A percentile compares a stretch with the other conserved stretches of the same genome.
phyloP scores from a whole-genome alignment of 73 alveolate genomes.

The Symbiodinium pilosum region DNA sequence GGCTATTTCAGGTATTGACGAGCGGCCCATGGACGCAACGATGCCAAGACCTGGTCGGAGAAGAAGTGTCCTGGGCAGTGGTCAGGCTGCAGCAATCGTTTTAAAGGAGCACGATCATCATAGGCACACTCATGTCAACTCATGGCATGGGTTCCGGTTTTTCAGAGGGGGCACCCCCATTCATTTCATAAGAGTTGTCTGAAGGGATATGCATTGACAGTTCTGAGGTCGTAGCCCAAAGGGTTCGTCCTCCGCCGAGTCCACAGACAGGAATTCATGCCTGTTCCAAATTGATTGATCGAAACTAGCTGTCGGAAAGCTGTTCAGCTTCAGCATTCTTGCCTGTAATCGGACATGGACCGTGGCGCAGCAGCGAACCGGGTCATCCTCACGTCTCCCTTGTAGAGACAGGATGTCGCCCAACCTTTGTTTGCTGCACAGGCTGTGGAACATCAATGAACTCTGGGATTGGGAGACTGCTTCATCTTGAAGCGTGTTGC shows the following conservation, averaged over 20 bases:
- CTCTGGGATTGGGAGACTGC: too few species aligned
- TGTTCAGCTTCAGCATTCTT: neutral
- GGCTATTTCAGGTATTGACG: too few species aligned
- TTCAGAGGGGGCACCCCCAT: too few species aligned
- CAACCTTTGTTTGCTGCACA: slow-evolving; percentile 2
- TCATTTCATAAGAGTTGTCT: too few species aligned
- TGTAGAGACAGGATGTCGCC: slow-evolving; percentile 17
- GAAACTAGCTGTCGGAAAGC: neutral
- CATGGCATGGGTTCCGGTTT: too few species aligned
- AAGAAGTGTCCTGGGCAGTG: neutral
- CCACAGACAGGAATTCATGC: slow-evolving; percentile 38
- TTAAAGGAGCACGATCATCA: too few species aligned
- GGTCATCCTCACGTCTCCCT: slow-evolving; percentile 3
- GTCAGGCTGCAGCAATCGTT: too few species aligned
- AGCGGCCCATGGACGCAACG: neutral
- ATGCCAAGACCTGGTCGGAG: slow-evolving; percentile 13
- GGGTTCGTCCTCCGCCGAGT: neutral
- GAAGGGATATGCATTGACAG: too few species aligned
- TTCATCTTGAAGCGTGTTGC: too few species aligned
- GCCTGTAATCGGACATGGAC: slow-evolving; percentile 33
- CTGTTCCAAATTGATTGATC: neutral
- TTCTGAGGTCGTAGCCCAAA: neutral
- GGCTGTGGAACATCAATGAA: too few species aligned
- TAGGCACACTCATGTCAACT: too few species aligned
- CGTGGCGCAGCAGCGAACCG: slow-evolving; percentile 32